Evolutionary conservation across 345 rosid genomes (phyloP).

Genomic region (Salix suchowensis): DNA sequence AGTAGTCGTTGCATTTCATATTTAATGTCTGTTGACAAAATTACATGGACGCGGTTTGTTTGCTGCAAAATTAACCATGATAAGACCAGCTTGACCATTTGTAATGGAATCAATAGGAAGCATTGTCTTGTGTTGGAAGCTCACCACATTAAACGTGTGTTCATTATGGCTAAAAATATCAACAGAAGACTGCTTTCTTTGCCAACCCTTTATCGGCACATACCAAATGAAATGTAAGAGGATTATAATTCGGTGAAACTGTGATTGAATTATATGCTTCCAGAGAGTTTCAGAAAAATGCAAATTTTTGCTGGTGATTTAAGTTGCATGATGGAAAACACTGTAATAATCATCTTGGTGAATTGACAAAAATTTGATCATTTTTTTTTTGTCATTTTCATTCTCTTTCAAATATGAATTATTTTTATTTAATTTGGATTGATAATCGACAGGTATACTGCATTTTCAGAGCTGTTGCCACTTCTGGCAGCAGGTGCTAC

Average conservation of each 20-base stretch:
- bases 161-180: not conserved
- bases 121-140: not conserved
- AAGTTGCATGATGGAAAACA: not conserved
- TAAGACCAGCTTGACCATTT: not conserved
- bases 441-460: slow-evolving; percentile 58
- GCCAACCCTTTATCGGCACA: not conserved
- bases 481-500: slow-evolving; percentile 68
- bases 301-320: not conserved
- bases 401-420: not conserved
- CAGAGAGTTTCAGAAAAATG: not conserved
- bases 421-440: not conserved
- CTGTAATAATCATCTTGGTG: not conserved
- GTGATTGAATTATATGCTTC: not conserved
- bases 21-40: not conserved
- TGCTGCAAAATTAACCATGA: not conserved
- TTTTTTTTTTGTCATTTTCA: slow-evolving; percentile 5
- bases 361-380: not conserved
- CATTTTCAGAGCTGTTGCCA: slow-evolving; percentile 88
- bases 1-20: not conserved
- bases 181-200: not conserved
- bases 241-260: not conserved
- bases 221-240: not conserved
- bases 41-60: not conserved
- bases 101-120: not conserved
- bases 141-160: not conserved